Evolutionary conservation across 805 yeast genomes (phyloP).

Genomic region (Blastobotrys mokoenaii): DNA sequence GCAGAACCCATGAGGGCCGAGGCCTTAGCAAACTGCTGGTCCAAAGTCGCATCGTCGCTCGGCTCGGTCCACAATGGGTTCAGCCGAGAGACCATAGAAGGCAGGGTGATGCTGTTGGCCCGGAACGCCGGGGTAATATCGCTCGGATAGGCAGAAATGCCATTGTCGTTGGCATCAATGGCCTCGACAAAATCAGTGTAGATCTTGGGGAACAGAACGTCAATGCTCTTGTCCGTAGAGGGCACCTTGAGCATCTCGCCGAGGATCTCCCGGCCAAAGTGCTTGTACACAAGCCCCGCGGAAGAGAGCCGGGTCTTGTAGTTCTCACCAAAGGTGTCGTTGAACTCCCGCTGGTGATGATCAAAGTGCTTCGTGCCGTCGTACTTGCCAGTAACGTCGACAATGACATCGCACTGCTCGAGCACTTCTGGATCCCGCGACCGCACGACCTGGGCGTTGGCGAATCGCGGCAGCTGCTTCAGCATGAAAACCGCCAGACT

Average conservation of each 20-base stretch:
- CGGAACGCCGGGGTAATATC: constrained; percentile 55
- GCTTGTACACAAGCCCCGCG: constrained; percentile 87
- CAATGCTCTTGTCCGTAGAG: constrained; percentile 35
- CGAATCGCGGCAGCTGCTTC: constrained; percentile 57
- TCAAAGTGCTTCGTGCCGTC: constrained; percentile 82
- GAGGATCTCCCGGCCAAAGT: constrained; percentile 35
- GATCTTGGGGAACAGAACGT: constrained; percentile 62
- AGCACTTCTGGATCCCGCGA: constrained; percentile 77
- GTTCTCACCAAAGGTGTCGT: constrained; percentile 51
- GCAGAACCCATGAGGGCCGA: constrained; percentile 76
- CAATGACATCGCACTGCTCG: constrained; percentile 84
- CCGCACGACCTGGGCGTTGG: constrained; percentile 62
- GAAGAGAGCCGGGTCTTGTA: constrained; percentile 77
- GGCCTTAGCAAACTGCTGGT: constrained; percentile 59
- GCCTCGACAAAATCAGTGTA: constrained; percentile 85
- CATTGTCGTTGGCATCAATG: constrained; percentile 94
- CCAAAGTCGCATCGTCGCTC: constrained; percentile 52
- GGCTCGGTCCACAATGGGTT: constrained; percentile 82
- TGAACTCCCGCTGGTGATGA: constrained; percentile 92
- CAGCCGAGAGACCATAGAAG: constrained; percentile 66
- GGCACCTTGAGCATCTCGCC: constrained; percentile 38
- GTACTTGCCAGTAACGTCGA: constrained; percentile 90
- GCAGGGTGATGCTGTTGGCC: constrained; percentile 66
- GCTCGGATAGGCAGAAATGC: constrained; percentile 62
- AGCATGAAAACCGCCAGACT: constrained; percentile 87